Conservation (phyloP, 345 rosid genomes). For the Linum lewisii region DNA sequence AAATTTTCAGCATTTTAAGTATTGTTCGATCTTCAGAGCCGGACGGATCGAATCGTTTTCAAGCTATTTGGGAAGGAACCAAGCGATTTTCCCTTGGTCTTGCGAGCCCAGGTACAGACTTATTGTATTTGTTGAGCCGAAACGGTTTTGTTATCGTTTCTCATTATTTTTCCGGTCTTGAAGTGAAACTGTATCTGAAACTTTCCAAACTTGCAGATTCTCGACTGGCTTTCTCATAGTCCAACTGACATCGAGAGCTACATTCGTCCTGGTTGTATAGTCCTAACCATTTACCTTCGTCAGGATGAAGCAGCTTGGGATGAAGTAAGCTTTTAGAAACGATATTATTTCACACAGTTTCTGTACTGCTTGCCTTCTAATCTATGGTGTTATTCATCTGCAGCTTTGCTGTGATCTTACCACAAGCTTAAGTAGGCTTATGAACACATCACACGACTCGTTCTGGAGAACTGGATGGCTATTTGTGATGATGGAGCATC, state of each 20-base stretch:
- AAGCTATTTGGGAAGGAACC: slow-evolving; percentile 97
- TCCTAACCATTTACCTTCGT: slow-evolving; percentile 79
- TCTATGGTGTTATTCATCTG: slow-evolving; percentile 15
- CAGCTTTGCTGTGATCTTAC: slow-evolving; percentile 69
- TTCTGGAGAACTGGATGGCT: slow-evolving; percentile 95
- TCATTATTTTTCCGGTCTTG: slow-evolving; percentile 1
- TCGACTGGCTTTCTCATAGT: slow-evolving; percentile 89
- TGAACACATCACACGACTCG: slow-evolving; percentile 56
- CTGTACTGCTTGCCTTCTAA: slow-evolving; percentile 15
- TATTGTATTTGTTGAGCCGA: slow-evolving; percentile 8
- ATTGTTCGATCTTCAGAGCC: slow-evolving; percentile 50
- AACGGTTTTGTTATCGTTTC: slow-evolving; percentile 5
- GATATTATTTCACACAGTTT: too few species aligned
- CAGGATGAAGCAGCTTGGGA: slow-evolving; percentile 85
- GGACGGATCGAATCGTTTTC: slow-evolving; percentile 84
- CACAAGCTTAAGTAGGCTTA: slow-evolving; percentile 71
- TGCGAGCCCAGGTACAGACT: slow-evolving; percentile 71
- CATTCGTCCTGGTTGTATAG: slow-evolving; percentile 93
- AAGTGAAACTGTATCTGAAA: slow-evolving; percentile 12
- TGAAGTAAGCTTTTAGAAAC: slow-evolving; percentile 45
- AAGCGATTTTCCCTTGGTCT: slow-evolving; percentile 71
- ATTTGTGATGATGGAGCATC: slow-evolving; percentile 62
- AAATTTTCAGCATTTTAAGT: slow-evolving; percentile 7
- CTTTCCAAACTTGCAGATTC: slow-evolving; percentile 58
- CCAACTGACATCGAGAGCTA: slow-evolving; percentile 99